Evolutionary conservation across 352 stramenopile species (phyloP), one percentile per base, ranked within the genome.

Genomic region (Globisporangium sylvaticum): DNA sequence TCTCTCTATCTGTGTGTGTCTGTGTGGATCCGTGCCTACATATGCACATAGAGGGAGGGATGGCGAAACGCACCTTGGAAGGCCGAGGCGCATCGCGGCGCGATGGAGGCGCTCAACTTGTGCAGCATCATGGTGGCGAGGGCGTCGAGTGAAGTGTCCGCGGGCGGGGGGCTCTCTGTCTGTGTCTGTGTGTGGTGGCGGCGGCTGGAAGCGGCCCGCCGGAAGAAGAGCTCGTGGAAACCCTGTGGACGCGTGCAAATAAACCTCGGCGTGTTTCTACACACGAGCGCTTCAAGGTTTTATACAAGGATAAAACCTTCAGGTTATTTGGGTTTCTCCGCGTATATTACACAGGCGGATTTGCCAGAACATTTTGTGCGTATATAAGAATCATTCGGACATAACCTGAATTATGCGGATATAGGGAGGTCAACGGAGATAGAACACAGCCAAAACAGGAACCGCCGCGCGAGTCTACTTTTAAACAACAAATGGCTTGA

Each of bases 71-170:
- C 67, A 83, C 76, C 73, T 67, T 77, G 75, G 66, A 87, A 37
- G 68, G 73, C 72, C 73, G 90, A 74, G 63, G 71, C 64, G 70
- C 81, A 90, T 77, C 81, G 84, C 42, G 77, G 78, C 66, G 78
- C 72, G 62, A 87, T 68, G 61, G 78, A 85, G 29, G 74, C 76
- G 76, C 69, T 83, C 72, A 91, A 66, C 75, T 88, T 89, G 70
- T 83, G 85, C 62, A 92, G 84, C 84, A 92, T 87, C 83, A 88
- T 88, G 62, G 62, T 54, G 61, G 53, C 39, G 24, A 34, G 42
- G 39, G 42, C 18, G 42, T n/a, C 42, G 42, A 50, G 18, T 4
- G 42, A 50, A 50, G 42, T 50, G 56, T 29, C 34, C 22, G 42
- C 39, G 48, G 20, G 39, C 39, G 44, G 22, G 39, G 52, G 22